Evolutionary conservation across 2,329 filamentous ascomycete species (phyloP).

Genomic region (Colletotrichum plurivorum): DNA sequence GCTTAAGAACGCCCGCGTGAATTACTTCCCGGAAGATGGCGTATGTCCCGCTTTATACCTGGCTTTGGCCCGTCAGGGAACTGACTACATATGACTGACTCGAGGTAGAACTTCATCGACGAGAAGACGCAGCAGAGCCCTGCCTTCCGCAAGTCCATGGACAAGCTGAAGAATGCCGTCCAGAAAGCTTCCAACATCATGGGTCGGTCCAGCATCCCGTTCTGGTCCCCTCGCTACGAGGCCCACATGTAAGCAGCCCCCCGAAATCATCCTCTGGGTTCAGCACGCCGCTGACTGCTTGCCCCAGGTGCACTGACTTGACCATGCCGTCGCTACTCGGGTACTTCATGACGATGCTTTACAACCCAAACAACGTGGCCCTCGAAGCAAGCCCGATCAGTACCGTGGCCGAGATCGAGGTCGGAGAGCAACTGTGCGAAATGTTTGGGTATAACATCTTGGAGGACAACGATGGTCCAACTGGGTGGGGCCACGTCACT

Average conservation of each 20-base stretch:
- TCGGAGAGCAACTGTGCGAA: conserved; percentile 60
- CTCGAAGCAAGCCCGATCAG: conserved; percentile 61
- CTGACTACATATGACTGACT: not conserved
- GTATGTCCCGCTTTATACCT: conserved; percentile 42
- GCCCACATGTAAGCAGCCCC: conserved; percentile 58
- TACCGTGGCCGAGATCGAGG: conserved; percentile 59
- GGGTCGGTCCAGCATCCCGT: conserved; percentile 59
- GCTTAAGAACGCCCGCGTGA: conserved; percentile 49
- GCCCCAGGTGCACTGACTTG: conserved; percentile 52
- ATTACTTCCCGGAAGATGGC: conserved; percentile 54
- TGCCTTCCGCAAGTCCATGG: conserved; percentile 51
- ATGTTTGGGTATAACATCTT: conserved; percentile 60
- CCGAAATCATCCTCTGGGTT: not conserved
- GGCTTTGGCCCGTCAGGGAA: not conserved
- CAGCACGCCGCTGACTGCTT: too few relatives aligned
- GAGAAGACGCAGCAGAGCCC: conserved; percentile 50
- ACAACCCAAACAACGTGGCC: conserved; percentile 64
- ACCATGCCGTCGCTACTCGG: conserved; percentile 59
- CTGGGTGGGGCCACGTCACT: conserved; percentile 61
- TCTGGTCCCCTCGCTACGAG: conserved; percentile 62
- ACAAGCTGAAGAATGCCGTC: conserved; percentile 52
- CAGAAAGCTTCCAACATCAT: conserved; percentile 53
- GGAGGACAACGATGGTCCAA: conserved; percentile 44
- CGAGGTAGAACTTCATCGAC: conserved; percentile 51
- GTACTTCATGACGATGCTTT: conserved; percentile 65